Conservation (phyloP, 2,329 filamentous ascomycete genomes). For the Aphanoascus verrucosus region DNA sequence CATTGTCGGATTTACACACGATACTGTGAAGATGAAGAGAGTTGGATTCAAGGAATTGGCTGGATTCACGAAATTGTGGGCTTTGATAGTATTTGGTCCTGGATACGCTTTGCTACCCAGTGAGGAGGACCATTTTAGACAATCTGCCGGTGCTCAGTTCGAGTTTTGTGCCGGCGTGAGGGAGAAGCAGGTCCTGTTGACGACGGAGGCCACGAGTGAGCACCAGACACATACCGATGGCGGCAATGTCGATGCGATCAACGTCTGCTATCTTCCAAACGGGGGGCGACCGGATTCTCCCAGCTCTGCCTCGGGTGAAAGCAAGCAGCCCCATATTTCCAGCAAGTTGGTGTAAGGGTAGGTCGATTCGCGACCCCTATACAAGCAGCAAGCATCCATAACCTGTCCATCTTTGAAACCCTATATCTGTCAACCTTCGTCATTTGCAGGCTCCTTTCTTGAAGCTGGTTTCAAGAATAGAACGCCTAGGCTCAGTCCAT, state of each 20-base stretch:
- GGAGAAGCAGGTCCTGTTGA: constrained; percentile 7
- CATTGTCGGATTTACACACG: constrained; percentile 11
- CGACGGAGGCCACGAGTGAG: constrained; percentile 7
- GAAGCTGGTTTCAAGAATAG: constrained; percentile 2
- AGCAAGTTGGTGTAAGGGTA: not conserved
- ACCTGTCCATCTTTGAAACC: not conserved
- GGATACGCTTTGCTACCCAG: constrained; percentile 9
- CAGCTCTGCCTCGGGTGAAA: not conserved
- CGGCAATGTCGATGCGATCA: constrained; percentile 7
- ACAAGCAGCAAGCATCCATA: not conserved
- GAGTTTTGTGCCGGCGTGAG: constrained; percentile 7
- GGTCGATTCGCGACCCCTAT: not conserved
- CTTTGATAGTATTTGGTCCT: constrained; percentile 9
- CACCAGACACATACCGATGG: constrained; percentile 3
- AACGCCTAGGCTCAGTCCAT: constrained; percentile 8
- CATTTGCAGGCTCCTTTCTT: not conserved
- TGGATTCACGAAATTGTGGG: constrained; percentile 9
- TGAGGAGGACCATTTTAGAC: constrained; percentile 10
- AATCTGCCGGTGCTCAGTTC: constrained; percentile 8
- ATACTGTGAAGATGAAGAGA: constrained; percentile 9
- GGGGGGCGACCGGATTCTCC: not conserved
- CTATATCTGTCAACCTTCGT: not conserved
- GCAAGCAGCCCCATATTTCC: not conserved
- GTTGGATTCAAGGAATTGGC: constrained; percentile 9
- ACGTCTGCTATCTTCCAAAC: constrained; percentile 6